Evolutionary conservation across 2,329 filamentous ascomycete species (phyloP).

Genomic region (Dothistroma septosporum): DNA sequence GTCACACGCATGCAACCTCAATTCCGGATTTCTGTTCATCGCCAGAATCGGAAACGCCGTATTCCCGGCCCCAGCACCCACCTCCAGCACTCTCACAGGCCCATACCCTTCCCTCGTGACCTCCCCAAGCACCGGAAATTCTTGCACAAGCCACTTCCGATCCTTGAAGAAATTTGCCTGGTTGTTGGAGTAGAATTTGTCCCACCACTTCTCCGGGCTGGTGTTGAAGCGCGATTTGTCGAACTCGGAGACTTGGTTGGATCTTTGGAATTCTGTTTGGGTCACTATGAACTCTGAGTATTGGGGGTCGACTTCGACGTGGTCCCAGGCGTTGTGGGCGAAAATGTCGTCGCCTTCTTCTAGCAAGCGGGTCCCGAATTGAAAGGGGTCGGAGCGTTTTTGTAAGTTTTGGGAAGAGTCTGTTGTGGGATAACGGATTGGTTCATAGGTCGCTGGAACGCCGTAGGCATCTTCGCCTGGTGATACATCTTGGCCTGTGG

Average conservation of each 20-base stretch:
- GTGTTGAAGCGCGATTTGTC: conserved; percentile 87
- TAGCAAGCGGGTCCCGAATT: conserved; percentile 86
- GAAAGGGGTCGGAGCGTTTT: conserved; percentile 88
- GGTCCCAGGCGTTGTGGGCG: conserved; percentile 98
- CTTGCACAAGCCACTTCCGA: conserved; percentile 92
- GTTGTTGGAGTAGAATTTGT: conserved; percentile 97
- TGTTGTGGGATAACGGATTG: conserved; percentile 46
- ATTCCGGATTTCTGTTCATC: conserved; percentile 73
- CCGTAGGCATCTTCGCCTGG: conserved; percentile 46
- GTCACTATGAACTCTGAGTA: conserved; percentile 82
- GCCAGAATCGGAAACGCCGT: conserved; percentile 88
- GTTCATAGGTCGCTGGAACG: conserved; percentile 46
- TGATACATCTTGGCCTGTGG: not conserved
- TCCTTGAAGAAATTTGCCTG: conserved; percentile 98
- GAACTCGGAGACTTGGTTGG: conserved; percentile 84
- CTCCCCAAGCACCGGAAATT: conserved; percentile 82
- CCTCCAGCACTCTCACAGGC: conserved; percentile 71
- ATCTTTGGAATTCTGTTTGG: conserved; percentile 80
- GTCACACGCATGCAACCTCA: conserved; percentile 90
- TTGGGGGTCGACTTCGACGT: conserved; percentile 85
- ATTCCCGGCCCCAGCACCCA: conserved; percentile 93
- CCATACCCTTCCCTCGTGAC: conserved; percentile 69
- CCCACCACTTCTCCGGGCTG: conserved; percentile 95
- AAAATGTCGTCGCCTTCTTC: conserved; percentile 84
- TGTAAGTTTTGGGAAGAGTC: conserved; percentile 70